A percentile compares a stretch with the other conserved stretches of the same genome.
phyloP scores from a whole-genome alignment of 331 rosid genomes.

The Rhamnella rubrinervis region DNA sequence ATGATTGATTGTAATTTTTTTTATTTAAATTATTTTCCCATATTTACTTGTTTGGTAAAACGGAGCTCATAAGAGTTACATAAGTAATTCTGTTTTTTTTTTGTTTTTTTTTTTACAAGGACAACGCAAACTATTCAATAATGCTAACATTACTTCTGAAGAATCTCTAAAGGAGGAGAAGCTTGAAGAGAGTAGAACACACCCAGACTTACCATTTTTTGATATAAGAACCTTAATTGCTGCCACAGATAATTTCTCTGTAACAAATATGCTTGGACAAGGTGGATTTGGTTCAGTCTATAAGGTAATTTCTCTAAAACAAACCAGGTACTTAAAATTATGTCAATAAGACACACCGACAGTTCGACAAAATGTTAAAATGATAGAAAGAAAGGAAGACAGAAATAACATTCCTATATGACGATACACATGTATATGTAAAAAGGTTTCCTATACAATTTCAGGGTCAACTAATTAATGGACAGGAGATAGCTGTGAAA shows the following conservation, averaged over 20 bases:
- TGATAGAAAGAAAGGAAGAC: too few species aligned
- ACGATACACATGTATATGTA: too few species aligned
- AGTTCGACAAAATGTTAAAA: too few species aligned
- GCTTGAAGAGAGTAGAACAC: not conserved
- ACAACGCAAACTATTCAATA: conserved; percentile 17
- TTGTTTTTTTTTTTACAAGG: not conserved
- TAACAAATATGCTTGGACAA: not conserved
- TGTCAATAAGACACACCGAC: too few species aligned
- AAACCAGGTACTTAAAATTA: too few species aligned
- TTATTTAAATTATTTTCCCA: too few species aligned
- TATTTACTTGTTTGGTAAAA: not conserved
- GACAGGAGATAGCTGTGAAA: not conserved
- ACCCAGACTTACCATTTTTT: not conserved
- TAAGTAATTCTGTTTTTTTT: too few species aligned
- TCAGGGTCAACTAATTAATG: not conserved
- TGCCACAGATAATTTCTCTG: not conserved
- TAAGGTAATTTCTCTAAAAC: not conserved
- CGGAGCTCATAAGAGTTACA: too few species aligned
- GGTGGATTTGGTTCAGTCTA: not conserved
- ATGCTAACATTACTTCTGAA: not conserved
- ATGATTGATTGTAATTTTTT: too few species aligned
- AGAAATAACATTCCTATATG: too few species aligned
- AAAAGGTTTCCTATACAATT: not conserved
- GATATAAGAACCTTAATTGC: not conserved
- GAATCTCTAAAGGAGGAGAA: conserved; percentile 1